Evolutionary conservation across 1,139 yeast genomes (phyloP).

Genomic region (Zygosaccharomyces sapae): DNA sequence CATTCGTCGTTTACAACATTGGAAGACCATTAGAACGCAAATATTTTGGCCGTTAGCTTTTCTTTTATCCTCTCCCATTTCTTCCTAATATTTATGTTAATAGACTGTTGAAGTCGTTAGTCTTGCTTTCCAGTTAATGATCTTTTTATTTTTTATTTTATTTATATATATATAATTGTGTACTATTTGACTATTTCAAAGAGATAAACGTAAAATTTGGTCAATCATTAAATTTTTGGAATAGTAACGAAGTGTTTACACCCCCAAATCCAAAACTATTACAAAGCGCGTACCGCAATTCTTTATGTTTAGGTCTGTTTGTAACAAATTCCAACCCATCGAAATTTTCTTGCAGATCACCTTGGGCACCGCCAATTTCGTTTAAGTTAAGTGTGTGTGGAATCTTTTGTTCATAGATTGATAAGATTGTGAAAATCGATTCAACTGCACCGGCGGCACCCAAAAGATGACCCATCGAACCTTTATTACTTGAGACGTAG

Average conservation of each 20-base stretch:
- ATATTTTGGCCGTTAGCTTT: slow-evolving; percentile 46
- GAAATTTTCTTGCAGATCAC: slow-evolving; percentile 43
- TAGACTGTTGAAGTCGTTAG: not conserved
- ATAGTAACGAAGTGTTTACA: slow-evolving; percentile 71
- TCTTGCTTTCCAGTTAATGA: not conserved
- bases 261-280: slow-evolving; percentile 99
- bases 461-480: slow-evolving; percentile 86
- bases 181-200: not conserved
- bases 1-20: slow-evolving; percentile 58
- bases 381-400: slow-evolving; percentile 83
- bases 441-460: slow-evolving; percentile 98
- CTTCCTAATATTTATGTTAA: not conserved
- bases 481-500: slow-evolving; percentile 77
- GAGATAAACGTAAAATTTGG: not conserved
- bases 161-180: slow-evolving; percentile 1
- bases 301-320: slow-evolving; percentile 37
- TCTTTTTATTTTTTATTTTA: not conserved
- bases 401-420: slow-evolving; percentile 51
- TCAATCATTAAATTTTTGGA: slow-evolving; percentile 37
- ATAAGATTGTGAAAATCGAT: slow-evolving; percentile 69
- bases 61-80: not conserved
- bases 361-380: slow-evolving; percentile 44
- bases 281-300: slow-evolving; percentile 59
- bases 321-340: slow-evolving; percentile 58
- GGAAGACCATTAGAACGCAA: slow-evolving; percentile 68